Conservation (phyloP, 176 grass and related monocot genomes). For the sorghum (Sorghum bicolor) region DNA sequence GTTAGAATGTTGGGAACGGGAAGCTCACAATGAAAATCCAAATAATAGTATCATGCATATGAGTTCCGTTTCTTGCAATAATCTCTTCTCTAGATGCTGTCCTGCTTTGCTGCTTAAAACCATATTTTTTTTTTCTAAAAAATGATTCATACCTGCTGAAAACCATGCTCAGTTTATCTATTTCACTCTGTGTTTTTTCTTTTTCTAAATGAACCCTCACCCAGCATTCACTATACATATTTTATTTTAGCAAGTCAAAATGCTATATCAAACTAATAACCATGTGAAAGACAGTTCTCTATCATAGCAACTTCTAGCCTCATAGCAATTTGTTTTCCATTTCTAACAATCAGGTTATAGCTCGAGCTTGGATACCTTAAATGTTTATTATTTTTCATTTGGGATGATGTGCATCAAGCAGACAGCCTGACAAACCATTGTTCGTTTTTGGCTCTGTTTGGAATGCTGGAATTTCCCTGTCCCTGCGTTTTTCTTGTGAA, state of each 20-base stretch:
- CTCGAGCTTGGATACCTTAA: neutral
- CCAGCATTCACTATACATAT: neutral
- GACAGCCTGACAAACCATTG: neutral
- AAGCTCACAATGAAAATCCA: constrained; percentile 24
- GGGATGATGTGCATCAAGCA: neutral
- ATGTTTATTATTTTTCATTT: neutral
- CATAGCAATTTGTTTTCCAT: neutral
- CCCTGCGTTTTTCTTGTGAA: no score
- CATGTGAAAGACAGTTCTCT: constrained; percentile 4
- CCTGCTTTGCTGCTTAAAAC: constrained; percentile 3
- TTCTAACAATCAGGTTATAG: neutral
- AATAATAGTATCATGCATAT: constrained; percentile 23
- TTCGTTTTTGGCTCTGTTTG: neutral
- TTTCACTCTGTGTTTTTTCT: neutral
- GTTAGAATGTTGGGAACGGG: constrained; percentile 31
- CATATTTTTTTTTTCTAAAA: neutral
- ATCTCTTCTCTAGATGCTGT: neutral
- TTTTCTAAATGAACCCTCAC: neutral
- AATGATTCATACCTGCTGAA: neutral
- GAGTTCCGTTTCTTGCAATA: neutral
- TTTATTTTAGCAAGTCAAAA: constrained; percentile 18
- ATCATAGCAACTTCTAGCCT: neutral
- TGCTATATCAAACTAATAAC: neutral
- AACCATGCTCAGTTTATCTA: neutral
- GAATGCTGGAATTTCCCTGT: no score